These are phyloP conservation scores for Cucurbita pepo DNA, from an alignment of 306 rosid genomes.

Conservation along the genomic window DNA sequence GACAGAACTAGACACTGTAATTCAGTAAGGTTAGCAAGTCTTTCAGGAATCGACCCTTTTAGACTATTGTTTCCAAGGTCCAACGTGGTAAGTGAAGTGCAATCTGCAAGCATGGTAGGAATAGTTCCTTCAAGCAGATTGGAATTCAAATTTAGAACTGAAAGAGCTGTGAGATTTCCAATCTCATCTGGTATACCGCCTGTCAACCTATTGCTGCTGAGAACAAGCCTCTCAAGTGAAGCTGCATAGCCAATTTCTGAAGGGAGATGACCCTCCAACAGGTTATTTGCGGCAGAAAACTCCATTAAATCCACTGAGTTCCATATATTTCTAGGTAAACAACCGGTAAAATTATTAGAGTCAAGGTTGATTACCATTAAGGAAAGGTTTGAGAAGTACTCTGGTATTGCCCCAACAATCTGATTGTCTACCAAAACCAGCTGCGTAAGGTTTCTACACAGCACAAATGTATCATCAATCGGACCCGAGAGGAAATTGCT, in stretches of 20 bases:
- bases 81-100: conserved; percentile 54
- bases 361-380: conserved; percentile 68
- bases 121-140: conserved; percentile 66
- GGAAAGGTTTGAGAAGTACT: conserved; percentile 66
- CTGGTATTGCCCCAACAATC: conserved; percentile 59
- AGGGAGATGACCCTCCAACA: conserved; percentile 52
- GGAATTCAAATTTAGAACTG: conserved; percentile 64
- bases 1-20: conserved; percentile 86
- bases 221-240: conserved; percentile 52
- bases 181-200: conserved; percentile 68
- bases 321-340: conserved; percentile 54
- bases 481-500: conserved; percentile 52
- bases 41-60: conserved; percentile 55
- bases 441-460: conserved; percentile 57
- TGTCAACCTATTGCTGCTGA: conserved; percentile 43
- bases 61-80: conserved; percentile 77
- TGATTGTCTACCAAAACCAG: conserved; percentile 54
- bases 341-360: conserved; percentile 69
- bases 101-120: conserved; percentile 49
- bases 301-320: conserved; percentile 44
- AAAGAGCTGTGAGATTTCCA: conserved; percentile 49
- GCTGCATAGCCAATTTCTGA: conserved; percentile 58
- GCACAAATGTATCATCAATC: conserved; percentile 38
- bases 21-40: conserved; percentile 39
- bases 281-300: conserved; percentile 74